Conservation (phyloP, 2,329 filamentous ascomycete genomes). For the Diaporthe eres region DNA sequence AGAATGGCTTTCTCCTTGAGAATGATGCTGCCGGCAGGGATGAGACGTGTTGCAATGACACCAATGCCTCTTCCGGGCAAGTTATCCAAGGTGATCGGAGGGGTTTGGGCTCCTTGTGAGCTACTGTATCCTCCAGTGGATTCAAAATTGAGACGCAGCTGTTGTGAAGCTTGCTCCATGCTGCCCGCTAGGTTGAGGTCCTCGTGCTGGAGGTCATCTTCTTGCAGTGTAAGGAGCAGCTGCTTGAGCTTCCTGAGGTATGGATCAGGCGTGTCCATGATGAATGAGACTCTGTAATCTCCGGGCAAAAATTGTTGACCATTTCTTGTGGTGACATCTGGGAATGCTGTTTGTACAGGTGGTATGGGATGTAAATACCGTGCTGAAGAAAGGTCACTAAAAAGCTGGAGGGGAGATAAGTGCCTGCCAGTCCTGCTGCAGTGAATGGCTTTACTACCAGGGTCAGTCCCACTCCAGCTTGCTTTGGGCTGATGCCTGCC, state of each 20-base stretch:
- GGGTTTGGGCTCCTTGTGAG: fast-evolving
- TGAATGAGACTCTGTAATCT: not conserved
- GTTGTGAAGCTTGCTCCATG: too few species aligned
- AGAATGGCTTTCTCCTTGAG: not conserved
- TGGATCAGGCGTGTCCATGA: not conserved
- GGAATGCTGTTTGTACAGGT: not conserved
- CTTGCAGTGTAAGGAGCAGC: not conserved
- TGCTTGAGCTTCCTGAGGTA: not conserved
- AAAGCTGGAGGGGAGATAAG: too few species aligned
- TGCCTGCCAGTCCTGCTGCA: not conserved
- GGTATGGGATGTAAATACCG: not conserved
- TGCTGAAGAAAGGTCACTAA: too few species aligned
- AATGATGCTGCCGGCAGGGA: not conserved
- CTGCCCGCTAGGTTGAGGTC: not conserved
- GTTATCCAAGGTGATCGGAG: not conserved
- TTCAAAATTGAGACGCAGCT: not conserved
- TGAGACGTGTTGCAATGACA: not conserved
- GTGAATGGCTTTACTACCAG: not conserved
- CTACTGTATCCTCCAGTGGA: too few species aligned
- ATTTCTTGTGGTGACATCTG: too few species aligned
- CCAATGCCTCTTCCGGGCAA: not conserved
- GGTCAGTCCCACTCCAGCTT: too few species aligned
- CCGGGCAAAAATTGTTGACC: too few species aligned
- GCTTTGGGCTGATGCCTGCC: too few species aligned
- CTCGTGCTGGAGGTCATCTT: too few species aligned